Base-by-base conservation (phyloP, 441 rosid genomes). In the Sinapis alba region DNA sequence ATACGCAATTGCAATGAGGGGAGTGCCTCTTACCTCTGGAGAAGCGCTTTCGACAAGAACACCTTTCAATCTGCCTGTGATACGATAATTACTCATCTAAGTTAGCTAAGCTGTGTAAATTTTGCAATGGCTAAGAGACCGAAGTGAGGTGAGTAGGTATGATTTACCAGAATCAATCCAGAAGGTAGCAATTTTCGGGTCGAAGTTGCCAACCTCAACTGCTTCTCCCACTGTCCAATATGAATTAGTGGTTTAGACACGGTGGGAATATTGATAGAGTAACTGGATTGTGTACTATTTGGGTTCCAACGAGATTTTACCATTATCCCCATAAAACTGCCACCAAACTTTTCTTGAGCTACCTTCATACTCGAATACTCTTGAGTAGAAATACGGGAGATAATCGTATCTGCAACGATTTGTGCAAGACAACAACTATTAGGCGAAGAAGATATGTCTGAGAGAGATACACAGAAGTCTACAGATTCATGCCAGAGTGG, bases 311-410 rank as follows among this genome's bases (percentile, higher is more conserved):
- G n/a, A n/a, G n/a, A n/a, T n/a, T 78, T 51, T 86, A 95, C 97
- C 98, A 78, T 86, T 92, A 86, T 95, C 98, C 60, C 97, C 99
- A 8, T 83, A 92, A 82, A 95, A 90, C 76, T 90, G 98, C 97
- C 99, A 92, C 97, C 96, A 95, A 43, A 90, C 81, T 83, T 92
- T 95, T 81, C 97, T 86, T 47, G 88, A 78, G 87, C 98, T 95
- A 50, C 98, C 97, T 82, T 92, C 97, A 66, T 88, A 88, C 87
- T 90, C 94, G 69, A 95, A 95, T 47, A 89, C 92, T 76, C 99
- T 90, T 0, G 96, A 95, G 79, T 95, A 95, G 68, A 92, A 95
- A 47, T 87, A 89, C 6, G 98, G 98, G 69, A 95, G 96, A 84
- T 90, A 92, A 78, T 95, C 97, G 30, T 95, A 95, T 23, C 99